A percentile compares a stretch with the other conserved stretches of the same genome.
Conservation (phyloP, 345 rosid species). For the Eucalyptus albens region DNA sequence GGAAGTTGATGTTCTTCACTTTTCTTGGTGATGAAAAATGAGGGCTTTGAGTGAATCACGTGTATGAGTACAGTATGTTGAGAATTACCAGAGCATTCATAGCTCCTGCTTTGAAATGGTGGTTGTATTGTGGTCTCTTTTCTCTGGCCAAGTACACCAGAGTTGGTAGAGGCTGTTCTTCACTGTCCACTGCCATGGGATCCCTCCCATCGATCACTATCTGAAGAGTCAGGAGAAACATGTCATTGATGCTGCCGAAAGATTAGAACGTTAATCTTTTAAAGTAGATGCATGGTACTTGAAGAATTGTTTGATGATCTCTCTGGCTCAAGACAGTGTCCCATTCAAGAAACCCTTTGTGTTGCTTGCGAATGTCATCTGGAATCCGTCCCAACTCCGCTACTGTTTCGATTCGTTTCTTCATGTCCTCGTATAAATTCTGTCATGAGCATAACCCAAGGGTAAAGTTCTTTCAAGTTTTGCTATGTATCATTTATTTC, state of each 20-base stretch:
- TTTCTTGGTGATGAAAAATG: neutral
- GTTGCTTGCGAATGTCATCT: conserved; percentile 4
- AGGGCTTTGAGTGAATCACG: neutral
- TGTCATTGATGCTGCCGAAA: neutral
- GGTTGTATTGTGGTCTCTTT: conserved; percentile 21
- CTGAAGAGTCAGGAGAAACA: neutral
- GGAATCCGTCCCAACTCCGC: conserved; percentile 8
- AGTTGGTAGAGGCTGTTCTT: conserved; percentile 22
- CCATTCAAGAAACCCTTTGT: conserved; percentile 20
- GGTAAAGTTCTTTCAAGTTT: neutral
- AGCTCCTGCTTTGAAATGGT: conserved; percentile 46
- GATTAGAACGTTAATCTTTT: neutral
- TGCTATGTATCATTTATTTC: neutral
- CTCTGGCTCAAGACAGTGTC: neutral
- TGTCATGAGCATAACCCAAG: neutral
- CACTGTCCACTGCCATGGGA: neutral
- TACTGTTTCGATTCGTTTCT: conserved; percentile 2
- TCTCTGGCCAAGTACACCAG: conserved; percentile 31
- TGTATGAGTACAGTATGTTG: neutral
- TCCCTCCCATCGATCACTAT: conserved; percentile 4
- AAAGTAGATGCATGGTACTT: neutral
- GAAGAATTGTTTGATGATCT: conserved; percentile 25
- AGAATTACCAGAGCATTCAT: conserved; percentile 27
- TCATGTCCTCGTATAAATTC: conserved; percentile 22
- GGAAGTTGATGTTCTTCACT: neutral